Evolutionary conservation across 345 rosid genomes (phyloP), one percentile per base, ranked within the genome.

Genomic region (Eucalyptus lansdowneana): DNA sequence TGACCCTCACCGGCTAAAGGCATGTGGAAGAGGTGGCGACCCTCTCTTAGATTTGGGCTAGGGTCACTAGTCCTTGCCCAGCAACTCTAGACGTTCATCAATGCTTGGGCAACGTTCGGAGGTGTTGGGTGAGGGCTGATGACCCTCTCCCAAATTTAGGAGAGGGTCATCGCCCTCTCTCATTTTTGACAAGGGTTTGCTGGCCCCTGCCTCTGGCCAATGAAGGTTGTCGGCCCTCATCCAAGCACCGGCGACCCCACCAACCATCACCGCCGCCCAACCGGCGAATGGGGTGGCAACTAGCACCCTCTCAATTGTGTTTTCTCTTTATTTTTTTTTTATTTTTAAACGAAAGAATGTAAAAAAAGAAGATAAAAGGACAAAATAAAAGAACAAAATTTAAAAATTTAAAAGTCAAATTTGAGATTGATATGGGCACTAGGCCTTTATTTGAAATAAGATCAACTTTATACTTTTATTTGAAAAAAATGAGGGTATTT

Each of bases 61-160:
- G 29, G 27, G 13, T 56, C 0, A 0, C 13, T 0, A 9, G 29
- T 3, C 62, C 62, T 56, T 0, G 13, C 62, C 13, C 0, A 24
- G 3, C 5, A 0, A 0, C 58, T 53, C 0, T 0, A 8, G 5
- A 53, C 2, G 0, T 53, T 53, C 1, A 53, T 0, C 0, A 5
- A 53, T 0, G 25, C 25, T 0, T 0, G 2, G 1, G 25, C 0
- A 1, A 53, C 1, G 25, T 53, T 53, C 0, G 0, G 25, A 53
- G 58, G 58, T 2, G 0, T 53, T 53, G 58, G 58, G 10, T 0
- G 11, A 53, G 58, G 58, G 58, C 0, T 0, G 2, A 8, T 1
- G 24, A 53, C 5, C 58, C 10, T 53, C 0, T 1, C 58, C 9
- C 24, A 51, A 0, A 19, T 53, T 53, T 53, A 2, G 56, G 56